phyloP scores from a whole-genome alignment of 352 stramenopile genomes.

The Sclerospora graminicola region DNA sequence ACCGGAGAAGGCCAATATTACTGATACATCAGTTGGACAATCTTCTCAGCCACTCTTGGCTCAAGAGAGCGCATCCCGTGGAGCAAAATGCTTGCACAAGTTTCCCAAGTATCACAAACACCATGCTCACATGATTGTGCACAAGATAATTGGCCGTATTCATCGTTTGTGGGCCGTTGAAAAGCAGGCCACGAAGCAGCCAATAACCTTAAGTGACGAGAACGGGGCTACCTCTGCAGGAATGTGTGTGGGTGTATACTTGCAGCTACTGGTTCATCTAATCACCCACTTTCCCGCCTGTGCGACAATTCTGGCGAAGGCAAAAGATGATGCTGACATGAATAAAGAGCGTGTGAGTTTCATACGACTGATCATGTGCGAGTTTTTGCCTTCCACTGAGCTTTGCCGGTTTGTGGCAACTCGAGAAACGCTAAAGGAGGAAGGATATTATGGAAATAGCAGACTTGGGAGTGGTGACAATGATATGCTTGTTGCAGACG shows the following conservation, averaged over 20 bases:
- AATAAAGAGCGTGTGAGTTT: conserved; percentile 27
- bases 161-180: conserved; percentile 40
- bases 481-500: conserved; percentile 26
- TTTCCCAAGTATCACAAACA: conserved; percentile 62
- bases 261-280: conserved; percentile 65
- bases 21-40: conserved; percentile 6
- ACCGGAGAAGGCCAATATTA: conserved; percentile 15
- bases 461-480: conserved; percentile 15
- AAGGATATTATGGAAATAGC: conserved; percentile 32
- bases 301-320: conserved; percentile 54
- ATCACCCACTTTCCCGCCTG: conserved; percentile 60
- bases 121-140: conserved; percentile 41
- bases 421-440: conserved; percentile 42
- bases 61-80: conserved; percentile 15
- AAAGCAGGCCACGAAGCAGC: conserved; percentile 21
- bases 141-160: conserved; percentile 60
- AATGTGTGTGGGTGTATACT: conserved; percentile 54
- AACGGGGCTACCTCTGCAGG: conserved; percentile 3
- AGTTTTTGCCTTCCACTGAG: conserved; percentile 65
- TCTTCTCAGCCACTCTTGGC: neutral
- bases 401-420: conserved; percentile 55
- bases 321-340: conserved; percentile 19
- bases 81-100: conserved; percentile 32
- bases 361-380: conserved; percentile 44
- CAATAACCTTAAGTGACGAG: conserved; percentile 4